Percentiles rank a stretch among this genome's conserved stretches.
phyloP scores from a whole-genome alignment of 345 rosid genomes.

The Isatis tinctoria region DNA sequence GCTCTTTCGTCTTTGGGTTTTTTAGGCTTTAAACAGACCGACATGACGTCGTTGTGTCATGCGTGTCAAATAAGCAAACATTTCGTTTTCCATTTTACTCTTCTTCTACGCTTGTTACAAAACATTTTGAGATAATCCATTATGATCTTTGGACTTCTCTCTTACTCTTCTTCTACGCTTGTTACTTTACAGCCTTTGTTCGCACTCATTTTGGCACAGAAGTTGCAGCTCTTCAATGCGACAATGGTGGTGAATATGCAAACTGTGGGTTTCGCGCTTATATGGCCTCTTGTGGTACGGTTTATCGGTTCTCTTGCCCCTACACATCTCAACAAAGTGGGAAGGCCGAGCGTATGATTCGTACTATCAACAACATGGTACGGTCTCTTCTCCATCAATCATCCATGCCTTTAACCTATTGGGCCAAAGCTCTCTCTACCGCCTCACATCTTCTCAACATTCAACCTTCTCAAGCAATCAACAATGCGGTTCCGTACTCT shows the following conservation, averaged over 20 bases:
- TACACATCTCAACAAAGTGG: not conserved
- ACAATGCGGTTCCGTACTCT: not conserved
- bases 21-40: not conserved
- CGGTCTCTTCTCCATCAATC: not conserved
- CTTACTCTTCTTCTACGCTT: too few species aligned
- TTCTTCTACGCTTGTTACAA: not conserved
- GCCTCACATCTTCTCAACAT: not conserved
- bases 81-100: not conserved
- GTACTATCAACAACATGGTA: not conserved
- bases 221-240: not conserved
- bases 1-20: not conserved
- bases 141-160: not conserved
- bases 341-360: not conserved
- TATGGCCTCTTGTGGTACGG: not conserved
- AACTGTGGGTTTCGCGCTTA: not conserved
- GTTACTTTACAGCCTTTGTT: not conserved
- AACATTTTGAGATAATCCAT: not conserved
- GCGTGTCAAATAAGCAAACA: not conserved
- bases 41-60: not conserved
- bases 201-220: not conserved
- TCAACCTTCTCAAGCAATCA: not conserved
- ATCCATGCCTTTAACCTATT: not conserved
- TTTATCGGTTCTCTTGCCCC: not conserved
- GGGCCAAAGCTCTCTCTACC: not conserved
- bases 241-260: not conserved